Evolutionary conservation across 345 rosid genomes (phyloP).

Genomic region (Pelargonium nanum): DNA sequence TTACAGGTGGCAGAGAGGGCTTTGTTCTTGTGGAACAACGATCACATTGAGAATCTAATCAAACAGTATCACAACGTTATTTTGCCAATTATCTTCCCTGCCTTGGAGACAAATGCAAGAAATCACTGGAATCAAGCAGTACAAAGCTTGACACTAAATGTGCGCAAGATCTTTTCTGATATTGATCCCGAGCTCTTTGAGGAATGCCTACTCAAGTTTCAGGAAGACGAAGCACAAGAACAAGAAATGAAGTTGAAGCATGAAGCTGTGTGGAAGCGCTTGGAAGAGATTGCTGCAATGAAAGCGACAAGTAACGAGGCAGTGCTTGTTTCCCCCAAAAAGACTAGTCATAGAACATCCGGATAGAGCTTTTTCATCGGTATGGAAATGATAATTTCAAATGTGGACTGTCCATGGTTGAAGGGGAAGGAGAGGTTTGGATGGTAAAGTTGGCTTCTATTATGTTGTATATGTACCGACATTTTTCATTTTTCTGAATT

Average conservation of each 20-base stretch:
- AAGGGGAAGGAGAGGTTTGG: too few species aligned
- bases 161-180: background rate
- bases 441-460: too few species aligned
- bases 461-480: too few species aligned
- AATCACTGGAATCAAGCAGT: background rate
- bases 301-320: too few species aligned
- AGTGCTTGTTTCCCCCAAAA: too few species aligned
- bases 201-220: background rate
- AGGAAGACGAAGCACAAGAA: background rate
- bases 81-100: background rate
- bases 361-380: too few species aligned
- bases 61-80: background rate
- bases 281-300: too few species aligned
- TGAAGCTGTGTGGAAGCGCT: background rate
- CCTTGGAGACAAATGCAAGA: background rate
- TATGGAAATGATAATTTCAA: too few species aligned
- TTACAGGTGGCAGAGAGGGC: constrained; percentile 1
- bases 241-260: background rate
- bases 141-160: background rate
- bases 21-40: constrained; percentile 1
- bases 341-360: too few species aligned
- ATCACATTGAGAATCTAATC: background rate
- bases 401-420: too few species aligned
- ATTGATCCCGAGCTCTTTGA: background rate
- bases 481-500: too few species aligned